These are phyloP conservation scores for Monotropa hypopitys DNA, from an alignment of 179 eudicot genomes.

Conservation along the genomic window DNA sequence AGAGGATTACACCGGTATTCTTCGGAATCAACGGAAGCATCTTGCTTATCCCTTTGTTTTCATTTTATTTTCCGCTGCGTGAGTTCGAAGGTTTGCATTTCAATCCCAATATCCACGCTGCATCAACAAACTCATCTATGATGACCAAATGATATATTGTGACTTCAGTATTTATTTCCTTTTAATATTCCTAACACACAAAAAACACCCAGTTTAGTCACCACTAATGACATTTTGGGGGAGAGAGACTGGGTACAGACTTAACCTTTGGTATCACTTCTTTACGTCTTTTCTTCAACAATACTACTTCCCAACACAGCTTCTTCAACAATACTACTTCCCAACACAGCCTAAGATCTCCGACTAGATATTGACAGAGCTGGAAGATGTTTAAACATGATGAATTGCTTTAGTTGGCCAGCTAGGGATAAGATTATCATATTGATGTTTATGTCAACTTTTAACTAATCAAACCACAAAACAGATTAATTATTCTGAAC, in stretches of 20 bases:
- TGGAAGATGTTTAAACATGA: not conserved
- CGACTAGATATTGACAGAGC: not conserved
- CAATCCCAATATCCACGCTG: too few relatives aligned
- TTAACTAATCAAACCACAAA: not conserved
- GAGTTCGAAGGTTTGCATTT: too few relatives aligned
- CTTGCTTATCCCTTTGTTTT: too few relatives aligned
- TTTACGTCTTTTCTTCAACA: not conserved
- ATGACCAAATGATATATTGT: not conserved
- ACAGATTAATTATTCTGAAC: not conserved
- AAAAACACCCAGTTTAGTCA: not conserved
- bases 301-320: not conserved
- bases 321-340: not conserved
- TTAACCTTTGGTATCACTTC: not conserved
- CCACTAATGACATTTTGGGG: not conserved
- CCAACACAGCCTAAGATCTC: not conserved
- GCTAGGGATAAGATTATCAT: not conserved
- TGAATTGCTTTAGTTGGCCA: not conserved
- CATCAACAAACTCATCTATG: not conserved
- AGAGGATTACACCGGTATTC: too few relatives aligned
- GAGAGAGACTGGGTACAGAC: not conserved
- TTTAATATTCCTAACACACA: not conserved
- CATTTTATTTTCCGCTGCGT: too few relatives aligned
- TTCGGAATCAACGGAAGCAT: too few relatives aligned
- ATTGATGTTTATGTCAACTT: not conserved
- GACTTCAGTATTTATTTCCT: not conserved